These are phyloP conservation scores for Taiozyma sp. DNA, from an alignment of 1,139 yeast genomes.

Conservation along the genomic window DNA sequence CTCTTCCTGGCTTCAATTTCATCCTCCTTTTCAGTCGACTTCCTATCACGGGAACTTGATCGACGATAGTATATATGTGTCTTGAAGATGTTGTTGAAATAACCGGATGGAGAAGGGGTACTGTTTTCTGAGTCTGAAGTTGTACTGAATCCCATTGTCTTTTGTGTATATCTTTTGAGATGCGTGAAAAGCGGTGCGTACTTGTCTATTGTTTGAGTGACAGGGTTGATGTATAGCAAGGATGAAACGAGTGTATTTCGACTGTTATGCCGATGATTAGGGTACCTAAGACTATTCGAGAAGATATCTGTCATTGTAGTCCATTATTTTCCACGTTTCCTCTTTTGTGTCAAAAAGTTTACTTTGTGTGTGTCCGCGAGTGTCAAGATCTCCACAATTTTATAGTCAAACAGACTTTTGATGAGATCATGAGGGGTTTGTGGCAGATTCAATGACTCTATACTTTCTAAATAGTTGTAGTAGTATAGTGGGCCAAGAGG, in stretches of 20 bases:
- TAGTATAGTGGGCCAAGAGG: not conserved
- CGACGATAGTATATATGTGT: conserved; percentile 5
- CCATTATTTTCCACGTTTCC: not conserved
- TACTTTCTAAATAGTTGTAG: too few species aligned
- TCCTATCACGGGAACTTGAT: not conserved
- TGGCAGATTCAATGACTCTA: not conserved
- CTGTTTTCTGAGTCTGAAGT: not conserved
- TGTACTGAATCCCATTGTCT: not conserved
- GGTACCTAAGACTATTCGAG: not conserved
- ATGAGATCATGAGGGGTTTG: not conserved
- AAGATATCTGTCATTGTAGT: not conserved
- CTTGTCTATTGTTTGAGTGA: not conserved
- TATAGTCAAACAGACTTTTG: not conserved
- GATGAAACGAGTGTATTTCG: not conserved
- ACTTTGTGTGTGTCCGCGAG: not conserved
- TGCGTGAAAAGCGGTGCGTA: not conserved
- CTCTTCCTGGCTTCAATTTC: not conserved
- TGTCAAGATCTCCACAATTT: not conserved
- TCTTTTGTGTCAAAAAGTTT: not conserved
- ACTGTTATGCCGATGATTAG: not conserved
- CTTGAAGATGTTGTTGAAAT: conserved; percentile 9
- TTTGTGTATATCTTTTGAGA: not conserved
- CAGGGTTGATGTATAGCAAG: conserved; percentile 3
- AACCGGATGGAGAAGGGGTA: not conserved
- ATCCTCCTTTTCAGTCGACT: not conserved